Percentiles rank a stretch among this genome's conserved stretches.
Evolutionary conservation across 2,329 filamentous ascomycete genomes (phyloP).

Genomic region (Ophiostoma sp.): DNA sequence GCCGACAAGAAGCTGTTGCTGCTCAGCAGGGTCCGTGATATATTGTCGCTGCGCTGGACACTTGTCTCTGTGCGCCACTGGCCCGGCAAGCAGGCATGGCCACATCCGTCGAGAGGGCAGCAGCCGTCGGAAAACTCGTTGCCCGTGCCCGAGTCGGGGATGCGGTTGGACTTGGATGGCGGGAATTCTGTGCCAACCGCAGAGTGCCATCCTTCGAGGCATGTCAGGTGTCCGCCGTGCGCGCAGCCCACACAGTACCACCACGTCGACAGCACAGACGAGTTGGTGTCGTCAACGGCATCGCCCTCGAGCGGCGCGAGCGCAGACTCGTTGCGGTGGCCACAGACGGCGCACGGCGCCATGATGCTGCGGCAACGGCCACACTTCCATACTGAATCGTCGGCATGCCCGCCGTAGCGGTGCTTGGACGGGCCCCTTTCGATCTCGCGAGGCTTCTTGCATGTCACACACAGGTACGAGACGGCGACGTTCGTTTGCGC

Average conservation of each 20-base stretch:
- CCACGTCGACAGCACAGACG: slow-evolving; percentile 45
- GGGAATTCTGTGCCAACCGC: neutral
- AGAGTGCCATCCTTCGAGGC: slow-evolving; percentile 54
- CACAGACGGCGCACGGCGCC: slow-evolving; percentile 56
- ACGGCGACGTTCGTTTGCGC: slow-evolving; percentile 53
- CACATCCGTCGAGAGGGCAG: slow-evolving; percentile 61
- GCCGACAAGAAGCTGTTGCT: slow-evolving; percentile 15
- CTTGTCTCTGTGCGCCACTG: slow-evolving; percentile 48
- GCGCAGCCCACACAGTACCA: slow-evolving; percentile 60
- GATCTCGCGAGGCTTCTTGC: slow-evolving; percentile 52
- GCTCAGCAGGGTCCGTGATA: slow-evolving; percentile 33
- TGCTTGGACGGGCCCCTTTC: slow-evolving; percentile 35
- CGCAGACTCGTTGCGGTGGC: slow-evolving; percentile 44
- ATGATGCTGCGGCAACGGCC: slow-evolving; percentile 50
- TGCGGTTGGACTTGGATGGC: slow-evolving; percentile 15
- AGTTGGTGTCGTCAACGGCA: neutral
- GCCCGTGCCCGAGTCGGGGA: slow-evolving; percentile 24
- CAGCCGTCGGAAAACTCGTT: slow-evolving; percentile 47
- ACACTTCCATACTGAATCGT: slow-evolving; percentile 48
- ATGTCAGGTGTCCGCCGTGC: slow-evolving; percentile 58
- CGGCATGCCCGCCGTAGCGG: neutral
- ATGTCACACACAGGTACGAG: slow-evolving; percentile 51
- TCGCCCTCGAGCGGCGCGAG: neutral
- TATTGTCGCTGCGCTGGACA: slow-evolving; percentile 46
- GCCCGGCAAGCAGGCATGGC: slow-evolving; percentile 58